Conservation (phyloP, 2,329 filamentous ascomycete species). For the Aspergillus quadricinctus region DNA sequence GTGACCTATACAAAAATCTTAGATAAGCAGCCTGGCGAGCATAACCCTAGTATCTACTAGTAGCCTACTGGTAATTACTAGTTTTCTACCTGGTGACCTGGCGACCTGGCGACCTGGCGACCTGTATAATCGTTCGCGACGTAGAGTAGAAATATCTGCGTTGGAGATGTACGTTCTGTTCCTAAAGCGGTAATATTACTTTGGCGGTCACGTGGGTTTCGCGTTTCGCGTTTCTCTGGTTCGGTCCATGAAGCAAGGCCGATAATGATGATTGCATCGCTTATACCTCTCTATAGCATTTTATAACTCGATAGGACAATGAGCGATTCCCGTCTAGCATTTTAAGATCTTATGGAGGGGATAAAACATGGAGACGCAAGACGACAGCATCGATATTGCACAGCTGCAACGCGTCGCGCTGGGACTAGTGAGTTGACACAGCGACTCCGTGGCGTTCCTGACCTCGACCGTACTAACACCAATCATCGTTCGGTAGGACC, state of each 20-base stretch:
- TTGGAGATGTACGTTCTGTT: slow-evolving; percentile 2
- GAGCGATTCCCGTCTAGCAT: background rate
- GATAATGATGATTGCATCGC: background rate
- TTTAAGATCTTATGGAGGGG: background rate
- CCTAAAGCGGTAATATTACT: slow-evolving; percentile 24
- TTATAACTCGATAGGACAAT: background rate
- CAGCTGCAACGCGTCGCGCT: slow-evolving; percentile 40
- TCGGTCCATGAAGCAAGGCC: slow-evolving; percentile 1
- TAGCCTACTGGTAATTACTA: too few species aligned
- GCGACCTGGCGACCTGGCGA: too few species aligned
- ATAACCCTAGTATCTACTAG: too few species aligned
- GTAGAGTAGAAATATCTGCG: too few species aligned
- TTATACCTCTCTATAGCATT: background rate
- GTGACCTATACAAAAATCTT: too few species aligned
- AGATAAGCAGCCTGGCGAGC: too few species aligned
- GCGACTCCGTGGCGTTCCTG: slow-evolving; percentile 23
- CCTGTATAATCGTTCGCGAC: too few species aligned
- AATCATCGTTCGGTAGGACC: slow-evolving; percentile 22
- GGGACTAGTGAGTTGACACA: slow-evolving; percentile 32
- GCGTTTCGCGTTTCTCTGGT: slow-evolving; percentile 27
- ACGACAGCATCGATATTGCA: slow-evolving; percentile 38
- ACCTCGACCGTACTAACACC: slow-evolving; percentile 26
- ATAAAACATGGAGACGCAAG: slow-evolving; percentile 35
- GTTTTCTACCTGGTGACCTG: too few species aligned
- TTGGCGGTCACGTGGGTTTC: slow-evolving; percentile 22